These are phyloP conservation scores for Leishmania gerbilli DNA, from an alignment of 208 protist genomes.

Conservation along the genomic window DNA sequence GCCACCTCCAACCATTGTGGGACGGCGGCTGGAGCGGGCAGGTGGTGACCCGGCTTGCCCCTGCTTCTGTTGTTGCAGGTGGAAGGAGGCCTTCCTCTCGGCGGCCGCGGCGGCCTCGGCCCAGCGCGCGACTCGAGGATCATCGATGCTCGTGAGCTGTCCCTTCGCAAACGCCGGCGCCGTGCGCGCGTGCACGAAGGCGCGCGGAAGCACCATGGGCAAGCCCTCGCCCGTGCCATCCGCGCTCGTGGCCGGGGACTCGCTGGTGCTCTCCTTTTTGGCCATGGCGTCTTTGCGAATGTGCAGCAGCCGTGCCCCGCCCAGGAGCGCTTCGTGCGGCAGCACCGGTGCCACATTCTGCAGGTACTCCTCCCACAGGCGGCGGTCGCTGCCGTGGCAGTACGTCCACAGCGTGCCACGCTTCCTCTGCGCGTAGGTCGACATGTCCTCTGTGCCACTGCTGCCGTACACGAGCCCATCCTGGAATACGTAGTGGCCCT, in stretches of 20 bases:
- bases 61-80: background rate
- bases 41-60: background rate
- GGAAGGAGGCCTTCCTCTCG: background rate
- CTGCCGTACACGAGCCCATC: constrained; percentile 82
- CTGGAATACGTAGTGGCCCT: constrained; percentile 80
- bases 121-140: constrained; percentile 25
- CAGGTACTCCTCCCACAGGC: constrained; percentile 87
- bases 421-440: constrained; percentile 9
- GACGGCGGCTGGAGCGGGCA: constrained; percentile 1
- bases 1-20: background rate
- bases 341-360: constrained; percentile 78
- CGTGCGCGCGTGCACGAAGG: constrained; percentile 41
- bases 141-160: constrained; percentile 35
- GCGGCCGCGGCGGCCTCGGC: constrained; percentile 3
- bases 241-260: constrained; percentile 1
- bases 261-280: background rate
- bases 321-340: constrained; percentile 67
- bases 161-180: constrained; percentile 66
- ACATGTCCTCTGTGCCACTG: constrained; percentile 7
- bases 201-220: constrained; percentile 63
- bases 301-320: constrained; percentile 37
- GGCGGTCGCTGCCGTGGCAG: constrained; percentile 76
- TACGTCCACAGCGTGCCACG: constrained; percentile 64
- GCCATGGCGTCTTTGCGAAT: constrained; percentile 10
- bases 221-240: constrained; percentile 12